Evolutionary conservation across 108 stramenopile species (phyloP), one percentile per base, ranked within the genome.

Genomic region (Nannochloropsis oceanica): DNA sequence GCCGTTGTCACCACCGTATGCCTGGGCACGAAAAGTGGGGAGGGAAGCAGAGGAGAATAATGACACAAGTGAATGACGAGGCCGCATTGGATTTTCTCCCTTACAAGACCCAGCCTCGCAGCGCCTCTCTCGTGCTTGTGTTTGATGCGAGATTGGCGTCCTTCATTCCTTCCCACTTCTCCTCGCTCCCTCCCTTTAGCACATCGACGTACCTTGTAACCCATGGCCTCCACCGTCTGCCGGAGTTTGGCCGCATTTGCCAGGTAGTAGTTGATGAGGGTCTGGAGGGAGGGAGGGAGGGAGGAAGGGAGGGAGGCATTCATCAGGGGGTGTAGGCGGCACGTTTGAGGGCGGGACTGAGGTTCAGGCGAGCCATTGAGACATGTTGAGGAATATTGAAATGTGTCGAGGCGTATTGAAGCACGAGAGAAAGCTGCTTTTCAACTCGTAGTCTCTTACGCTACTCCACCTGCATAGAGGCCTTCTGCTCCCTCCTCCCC

Each of bases 211-310:
- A 73, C 59, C 59, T 73, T 73, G 59, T 73, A 73, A 73, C 59
- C 59, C 59, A 94, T 93, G 22, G 59, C 59, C 59, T 73, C 59
- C n/a, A 73, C 59, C n/a, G 59, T 73, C 50, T 94, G 93, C 83
- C 93, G 89, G 79, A 97, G 90, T 81, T 96, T 91, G 86, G 89
- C 93, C 73, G 97, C 97, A 91, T 98, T 98, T 82, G 94, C 96
- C 84, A 98, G 91, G 92, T 98, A 98, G 89, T 98, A 98, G 91
- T 97, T 95, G 90, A 98, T 97, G 87, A 98, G 91, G n/a, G 84
- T 89, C 13, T 73, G n/a, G 18, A n/a, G n/a, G n/a, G n/a, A 9
- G n/a, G 9, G 59, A 0, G 59, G n/a, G 59, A 73, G 59, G 59
- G 2, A 73, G 59, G 18, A 7, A 73, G 59, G 59, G 22, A 73